Base-by-base conservation (phyloP, 129 eudicot species). In the Artemisia argyi region DNA sequence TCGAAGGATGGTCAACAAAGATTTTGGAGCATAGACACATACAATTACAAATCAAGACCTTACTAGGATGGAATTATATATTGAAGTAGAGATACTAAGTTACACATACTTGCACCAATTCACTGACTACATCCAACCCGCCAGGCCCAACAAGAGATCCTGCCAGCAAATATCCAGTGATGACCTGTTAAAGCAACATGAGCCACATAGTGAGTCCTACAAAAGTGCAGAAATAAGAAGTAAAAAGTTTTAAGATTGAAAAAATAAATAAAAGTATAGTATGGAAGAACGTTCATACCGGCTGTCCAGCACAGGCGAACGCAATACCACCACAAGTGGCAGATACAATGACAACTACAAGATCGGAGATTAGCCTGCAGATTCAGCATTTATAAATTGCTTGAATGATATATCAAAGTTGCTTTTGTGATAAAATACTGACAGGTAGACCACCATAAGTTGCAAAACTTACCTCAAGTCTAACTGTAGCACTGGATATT, bases 281-380 rank as follows among this genome's bases (percentile, higher is more conserved):
- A 58, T 63, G 74, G 55, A 56, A 78, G 16, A 75, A 62, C 76
- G 69, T 72, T 70, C 96, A 76, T 76, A 95, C 99, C 77, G 99
- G 99, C 80, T 95, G 99, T 78, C 99, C 98, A 63, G 96, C 98
- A 83, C 96, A 92, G 49, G 98, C 98, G 42, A 92, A 92, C 51
- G 98, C 98, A 72, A 92, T 92, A 71, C 98, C 98, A 48, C 98
- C 98, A 77, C 99, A 95, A 49, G 99, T 95, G 68, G 99, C 99
- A 76, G 96, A 95, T 44, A 95, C 99, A 86, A 95, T 95, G 66
- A 91, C 99, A 72, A 95, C 95, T 67, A 95, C 99, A 75, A 95
- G 91, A 82, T 95, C 99, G 22, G 96, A 91, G 70, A 95, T 95
- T 82, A 95, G 82, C 85, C 99, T 95, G 66, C 76, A 78, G 75